phyloP scores from a whole-genome alignment of 2,329 filamentous ascomycete genomes.

The Phyllosticta citrichinensis region DNA sequence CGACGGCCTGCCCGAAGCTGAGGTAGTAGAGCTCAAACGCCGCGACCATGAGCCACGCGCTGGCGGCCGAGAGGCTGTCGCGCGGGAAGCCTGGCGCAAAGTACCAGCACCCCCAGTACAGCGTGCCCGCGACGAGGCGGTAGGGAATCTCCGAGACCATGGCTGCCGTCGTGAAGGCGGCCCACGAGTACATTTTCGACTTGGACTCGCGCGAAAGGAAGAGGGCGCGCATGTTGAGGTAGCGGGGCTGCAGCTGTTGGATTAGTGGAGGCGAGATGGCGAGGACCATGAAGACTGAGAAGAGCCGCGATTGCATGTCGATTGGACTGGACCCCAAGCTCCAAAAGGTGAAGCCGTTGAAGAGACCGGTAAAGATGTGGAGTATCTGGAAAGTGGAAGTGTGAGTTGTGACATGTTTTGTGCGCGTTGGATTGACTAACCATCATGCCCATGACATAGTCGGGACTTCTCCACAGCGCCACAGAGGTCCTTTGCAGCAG shows the following conservation, averaged over 20 bases:
- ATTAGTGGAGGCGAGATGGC: constrained; percentile 66
- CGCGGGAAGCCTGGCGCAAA: constrained; percentile 45
- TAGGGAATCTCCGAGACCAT: constrained; percentile 64
- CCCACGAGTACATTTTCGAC: constrained; percentile 73
- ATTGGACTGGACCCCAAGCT: constrained; percentile 31
- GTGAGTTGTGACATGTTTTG: not conserved
- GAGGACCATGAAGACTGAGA: constrained; percentile 67
- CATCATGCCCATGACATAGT: constrained; percentile 57
- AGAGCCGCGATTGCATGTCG: constrained; percentile 51
- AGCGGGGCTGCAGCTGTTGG: constrained; percentile 66
- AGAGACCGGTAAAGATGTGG: constrained; percentile 41
- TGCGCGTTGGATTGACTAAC: not conserved
- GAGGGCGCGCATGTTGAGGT: constrained; percentile 54
- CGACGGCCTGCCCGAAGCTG: constrained; percentile 58
- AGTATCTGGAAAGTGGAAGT: constrained; percentile 23
- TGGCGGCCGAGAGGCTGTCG: constrained; percentile 49
- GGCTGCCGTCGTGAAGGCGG: constrained; percentile 55
- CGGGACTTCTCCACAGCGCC: constrained; percentile 55
- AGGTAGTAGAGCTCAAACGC: constrained; percentile 58
- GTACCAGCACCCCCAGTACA: constrained; percentile 50
- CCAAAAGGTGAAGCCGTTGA: constrained; percentile 42
- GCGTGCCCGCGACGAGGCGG: constrained; percentile 51
- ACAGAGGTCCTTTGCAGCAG: constrained; percentile 43
- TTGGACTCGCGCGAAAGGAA: constrained; percentile 64
- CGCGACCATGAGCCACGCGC: constrained; percentile 54